These are phyloP conservation scores for Nepenthes alata DNA, from an alignment of 179 eudicot genomes.

Conservation along the genomic window DNA sequence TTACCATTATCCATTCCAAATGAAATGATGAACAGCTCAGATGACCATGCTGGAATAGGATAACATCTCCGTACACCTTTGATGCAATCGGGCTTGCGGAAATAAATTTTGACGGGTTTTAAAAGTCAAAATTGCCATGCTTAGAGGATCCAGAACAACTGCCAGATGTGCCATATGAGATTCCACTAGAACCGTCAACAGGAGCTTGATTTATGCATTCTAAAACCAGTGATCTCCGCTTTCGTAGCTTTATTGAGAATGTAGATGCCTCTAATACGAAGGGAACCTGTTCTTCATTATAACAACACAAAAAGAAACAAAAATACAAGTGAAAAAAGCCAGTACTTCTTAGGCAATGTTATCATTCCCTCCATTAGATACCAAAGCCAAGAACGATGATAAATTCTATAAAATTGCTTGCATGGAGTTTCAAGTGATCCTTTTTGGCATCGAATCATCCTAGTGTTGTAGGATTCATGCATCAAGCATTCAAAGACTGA, in stretches of 20 bases:
- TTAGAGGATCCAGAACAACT: conserved; percentile 64
- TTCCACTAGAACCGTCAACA: conserved; percentile 80
- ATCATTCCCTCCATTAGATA: too few species aligned
- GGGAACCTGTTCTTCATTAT: conserved; percentile 49
- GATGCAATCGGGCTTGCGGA: too few species aligned
- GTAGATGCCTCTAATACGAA: conserved; percentile 72
- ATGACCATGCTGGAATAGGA: too few species aligned
- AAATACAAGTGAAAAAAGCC: conserved; percentile 1
- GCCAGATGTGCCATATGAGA: conserved; percentile 60
- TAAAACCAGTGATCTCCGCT: conserved; percentile 54
- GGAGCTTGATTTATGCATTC: conserved; percentile 97
- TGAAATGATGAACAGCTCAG: too few species aligned
- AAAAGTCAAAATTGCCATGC: conserved; percentile 53
- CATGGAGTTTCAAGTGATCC: too few species aligned
- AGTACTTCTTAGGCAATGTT: too few species aligned
- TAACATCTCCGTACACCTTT: too few species aligned
- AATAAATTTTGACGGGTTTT: not conserved
- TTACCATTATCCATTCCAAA: too few species aligned
- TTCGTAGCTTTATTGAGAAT: conserved; percentile 71
- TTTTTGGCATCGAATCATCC: too few species aligned
- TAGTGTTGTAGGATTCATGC: too few species aligned
- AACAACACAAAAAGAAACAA: not conserved
- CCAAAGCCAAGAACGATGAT: too few species aligned
- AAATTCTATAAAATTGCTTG: too few species aligned
- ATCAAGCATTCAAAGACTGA: not conserved